Evolutionary conservation across 148 eudicot genomes (phyloP).

Genomic region (Rhododendron kiyosumense): DNA sequence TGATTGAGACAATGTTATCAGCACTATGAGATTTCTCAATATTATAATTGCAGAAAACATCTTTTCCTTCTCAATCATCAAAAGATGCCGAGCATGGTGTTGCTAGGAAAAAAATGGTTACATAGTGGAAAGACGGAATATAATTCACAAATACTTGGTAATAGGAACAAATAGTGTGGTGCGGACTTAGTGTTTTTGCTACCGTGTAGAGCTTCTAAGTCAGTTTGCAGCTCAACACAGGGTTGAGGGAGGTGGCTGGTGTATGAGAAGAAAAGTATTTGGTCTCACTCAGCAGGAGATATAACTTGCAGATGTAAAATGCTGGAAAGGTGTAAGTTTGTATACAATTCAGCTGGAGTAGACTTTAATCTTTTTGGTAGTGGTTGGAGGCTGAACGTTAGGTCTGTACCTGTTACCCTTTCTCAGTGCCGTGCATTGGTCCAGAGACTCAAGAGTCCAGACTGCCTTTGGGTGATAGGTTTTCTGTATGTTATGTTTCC

Average conservation of each 20-base stretch:
- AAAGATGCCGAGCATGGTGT: not conserved
- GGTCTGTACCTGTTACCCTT: not conserved
- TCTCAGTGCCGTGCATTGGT: not conserved
- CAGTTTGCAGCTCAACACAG: not conserved
- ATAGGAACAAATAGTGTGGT: not conserved
- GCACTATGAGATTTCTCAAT: not conserved
- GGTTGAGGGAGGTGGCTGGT: not conserved
- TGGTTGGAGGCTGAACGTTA: not conserved
- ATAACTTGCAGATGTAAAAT: not conserved
- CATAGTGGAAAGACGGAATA: not conserved
- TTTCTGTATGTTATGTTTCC: not conserved
- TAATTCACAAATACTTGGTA: not conserved
- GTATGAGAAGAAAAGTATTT: constrained; percentile 1
- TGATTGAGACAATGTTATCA: not conserved
- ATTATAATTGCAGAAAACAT: not conserved
- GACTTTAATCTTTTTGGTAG: not conserved
- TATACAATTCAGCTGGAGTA: not conserved
- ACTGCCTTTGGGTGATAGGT: not conserved
- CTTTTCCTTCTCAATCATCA: not conserved
- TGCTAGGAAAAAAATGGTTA: not conserved
- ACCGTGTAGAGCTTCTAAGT: not conserved
- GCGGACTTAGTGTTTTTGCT: not conserved
- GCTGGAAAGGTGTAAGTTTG: not conserved
- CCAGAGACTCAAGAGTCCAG: not conserved
- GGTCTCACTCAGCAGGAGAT: not conserved